These are phyloP conservation scores for Ramalina intermedia DNA, from an alignment of 495 filamentous ascomycete genomes.

Conservation along the genomic window DNA sequence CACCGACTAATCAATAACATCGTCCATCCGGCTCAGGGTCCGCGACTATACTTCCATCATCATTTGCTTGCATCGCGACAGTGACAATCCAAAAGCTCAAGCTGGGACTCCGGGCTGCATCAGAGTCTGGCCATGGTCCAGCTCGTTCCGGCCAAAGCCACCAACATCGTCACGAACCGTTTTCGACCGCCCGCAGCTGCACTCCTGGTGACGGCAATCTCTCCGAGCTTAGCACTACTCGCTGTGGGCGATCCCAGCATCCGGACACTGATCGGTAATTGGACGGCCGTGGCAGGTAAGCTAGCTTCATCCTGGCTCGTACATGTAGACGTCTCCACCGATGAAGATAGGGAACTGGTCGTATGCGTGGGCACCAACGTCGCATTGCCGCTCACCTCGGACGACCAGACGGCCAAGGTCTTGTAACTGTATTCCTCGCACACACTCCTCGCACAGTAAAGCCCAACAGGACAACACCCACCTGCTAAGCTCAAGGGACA, in stretches of 20 bases:
- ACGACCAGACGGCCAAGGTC: background rate
- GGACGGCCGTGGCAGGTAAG: background rate
- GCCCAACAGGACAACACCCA: constrained; percentile 26
- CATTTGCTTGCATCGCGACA: background rate
- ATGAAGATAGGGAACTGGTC: background rate
- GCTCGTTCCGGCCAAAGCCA: background rate
- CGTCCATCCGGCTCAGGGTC: background rate
- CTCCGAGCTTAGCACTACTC: constrained; percentile 2
- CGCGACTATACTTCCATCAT: background rate
- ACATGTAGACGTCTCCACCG: background rate
- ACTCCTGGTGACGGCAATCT: constrained; percentile 1
- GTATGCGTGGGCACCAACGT: background rate
- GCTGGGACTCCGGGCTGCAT: background rate
- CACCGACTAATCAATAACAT: constrained; percentile 4
- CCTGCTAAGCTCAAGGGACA: constrained; percentile 23
- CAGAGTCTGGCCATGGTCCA: background rate
- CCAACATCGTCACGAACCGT: background rate
- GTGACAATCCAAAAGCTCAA: background rate
- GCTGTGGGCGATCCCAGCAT: constrained; percentile 3
- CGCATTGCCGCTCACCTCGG: background rate
- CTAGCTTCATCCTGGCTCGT: background rate
- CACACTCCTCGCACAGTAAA: constrained; percentile 14
- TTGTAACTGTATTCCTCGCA: constrained; percentile 12
- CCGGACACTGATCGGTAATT: constrained; percentile 2
- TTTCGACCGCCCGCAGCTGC: background rate